Base-by-base conservation (phyloP, 352 stramenopile genomes). In the Phytophthora tubulina region DNA sequence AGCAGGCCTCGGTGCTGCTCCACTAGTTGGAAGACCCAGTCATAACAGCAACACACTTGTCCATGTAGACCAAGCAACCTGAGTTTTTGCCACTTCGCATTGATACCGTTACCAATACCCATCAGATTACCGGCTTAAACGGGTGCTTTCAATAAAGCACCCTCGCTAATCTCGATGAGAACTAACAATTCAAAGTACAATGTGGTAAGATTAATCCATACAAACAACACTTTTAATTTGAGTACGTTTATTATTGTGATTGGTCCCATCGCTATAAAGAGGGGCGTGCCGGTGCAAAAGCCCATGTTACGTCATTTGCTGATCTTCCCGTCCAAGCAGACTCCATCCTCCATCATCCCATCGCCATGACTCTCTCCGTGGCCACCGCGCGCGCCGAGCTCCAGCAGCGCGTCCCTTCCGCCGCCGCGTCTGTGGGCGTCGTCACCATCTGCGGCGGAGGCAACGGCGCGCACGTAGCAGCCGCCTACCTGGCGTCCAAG, bases 401-500 rank as follows among this genome's bases (percentile, higher is more conserved):
- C 15, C 64, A 86, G 65, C 78, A 86, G 77, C 77, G 80, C 54
- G 66, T 88, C 31, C 64, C 81, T n/a, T 73, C 76, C 36, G 36
- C 58, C 44, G 48, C 52, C 31, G 68, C 65, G 33, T 31, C 53
- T 48, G 61, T 92, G 49, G 85, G 87, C 63, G 84, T 85, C 32
- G 90, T 97, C 51, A 96, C 90, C 56, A 97, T 98, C 73, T 98
- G 93, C 70, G 93, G 93, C 61, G 93, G 93, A 51, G 93, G 93
- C 53, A 98, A 98, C 72, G 92, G 92, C 59, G 93, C 93, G 30
- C 92, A 98, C 72, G 93, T 97, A 32, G 85, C 91, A 50, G 91
- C 92, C 21, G 90, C 87, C 21, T 98, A 97, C 71, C 70, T 98
- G 60, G 91, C 90, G 42, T 85, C 85, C 63, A 95, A 94, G 45